These are phyloP conservation scores for Mycena pura DNA, from an alignment of 768 basidiomycete species.

Conservation along the genomic window DNA sequence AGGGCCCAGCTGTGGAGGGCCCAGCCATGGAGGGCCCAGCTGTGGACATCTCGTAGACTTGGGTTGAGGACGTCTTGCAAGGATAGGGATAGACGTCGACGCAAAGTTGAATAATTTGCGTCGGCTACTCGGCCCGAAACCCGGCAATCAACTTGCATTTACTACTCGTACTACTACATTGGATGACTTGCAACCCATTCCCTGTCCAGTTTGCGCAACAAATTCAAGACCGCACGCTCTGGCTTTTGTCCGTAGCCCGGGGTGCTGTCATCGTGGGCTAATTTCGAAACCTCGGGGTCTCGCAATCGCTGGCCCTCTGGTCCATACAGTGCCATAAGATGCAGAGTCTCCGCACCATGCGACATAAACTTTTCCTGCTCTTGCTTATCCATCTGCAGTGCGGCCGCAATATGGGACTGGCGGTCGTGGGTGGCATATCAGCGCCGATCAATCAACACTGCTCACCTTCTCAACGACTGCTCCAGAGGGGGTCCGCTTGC, in stretches of 20 bases:
- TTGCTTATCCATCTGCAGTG: slow-evolving; percentile 50
- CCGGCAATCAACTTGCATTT: background rate
- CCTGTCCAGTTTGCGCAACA: slow-evolving; percentile 56
- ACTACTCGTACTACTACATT: background rate
- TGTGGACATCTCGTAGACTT: slow-evolving; percentile 47
- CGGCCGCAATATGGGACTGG: slow-evolving; percentile 61
- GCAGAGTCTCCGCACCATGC: slow-evolving; percentile 57
- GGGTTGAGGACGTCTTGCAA: slow-evolving; percentile 16
- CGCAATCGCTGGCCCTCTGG: slow-evolving; percentile 54
- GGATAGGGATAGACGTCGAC: too few relatives aligned
- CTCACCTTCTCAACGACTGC: slow-evolving; percentile 56
- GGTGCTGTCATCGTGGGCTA: slow-evolving; percentile 53
- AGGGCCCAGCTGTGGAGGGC: too few relatives aligned
- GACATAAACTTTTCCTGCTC: slow-evolving; percentile 46
- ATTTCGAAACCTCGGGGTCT: slow-evolving; percentile 55
- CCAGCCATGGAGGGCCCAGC: slow-evolving; percentile 43
- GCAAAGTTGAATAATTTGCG: background rate
- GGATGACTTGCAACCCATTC: slow-evolving; percentile 10
- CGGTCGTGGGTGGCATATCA: background rate
- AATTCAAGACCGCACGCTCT: slow-evolving; percentile 52
- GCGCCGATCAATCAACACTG: background rate
- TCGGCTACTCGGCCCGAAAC: background rate
- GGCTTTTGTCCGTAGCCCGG: slow-evolving; percentile 54
- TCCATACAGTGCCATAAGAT: slow-evolving; percentile 63
- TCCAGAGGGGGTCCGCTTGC: slow-evolving; percentile 48